Percentiles rank a stretch among this genome's conserved stretches.
These are phyloP conservation scores for Erodium trifolium DNA, from an alignment of 441 rosid genomes.

Conservation along the genomic window DNA sequence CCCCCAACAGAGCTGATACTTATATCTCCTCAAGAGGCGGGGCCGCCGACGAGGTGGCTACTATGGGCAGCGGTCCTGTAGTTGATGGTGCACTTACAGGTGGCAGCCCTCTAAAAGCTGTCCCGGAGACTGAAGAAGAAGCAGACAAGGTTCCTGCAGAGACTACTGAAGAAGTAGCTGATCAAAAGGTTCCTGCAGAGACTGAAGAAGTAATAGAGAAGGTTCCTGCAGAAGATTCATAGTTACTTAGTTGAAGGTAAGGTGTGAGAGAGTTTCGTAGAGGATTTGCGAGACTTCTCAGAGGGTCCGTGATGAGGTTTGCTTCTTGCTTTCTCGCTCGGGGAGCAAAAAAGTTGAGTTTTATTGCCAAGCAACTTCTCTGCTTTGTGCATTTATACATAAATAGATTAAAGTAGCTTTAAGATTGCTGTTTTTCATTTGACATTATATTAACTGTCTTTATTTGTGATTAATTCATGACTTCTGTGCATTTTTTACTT, in stretches of 20 bases:
- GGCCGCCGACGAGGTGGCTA: slow-evolving; percentile 17
- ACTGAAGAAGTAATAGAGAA: no score
- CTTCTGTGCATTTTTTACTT: no score
- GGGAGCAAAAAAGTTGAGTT: no score
- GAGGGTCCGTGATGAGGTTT: no score
- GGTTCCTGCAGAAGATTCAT: neutral
- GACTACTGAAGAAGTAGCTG: no score
- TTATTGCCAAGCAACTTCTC: neutral
- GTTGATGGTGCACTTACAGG: neutral
- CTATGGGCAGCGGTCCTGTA: slow-evolving; percentile 12
- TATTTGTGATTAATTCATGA: no score
- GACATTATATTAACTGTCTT: neutral
- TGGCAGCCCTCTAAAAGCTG: slow-evolving; percentile 9
- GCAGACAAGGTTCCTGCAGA: slow-evolving; percentile 13
- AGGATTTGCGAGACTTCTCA: no score
- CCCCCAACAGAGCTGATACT: slow-evolving; percentile 12
- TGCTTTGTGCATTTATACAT: neutral
- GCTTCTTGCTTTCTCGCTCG: no score
- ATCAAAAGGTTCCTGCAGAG: no score
- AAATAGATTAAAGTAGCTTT: neutral
- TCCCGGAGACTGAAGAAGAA: slow-evolving; percentile 15
- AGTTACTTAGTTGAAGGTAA: neutral
- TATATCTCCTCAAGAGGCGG: slow-evolving; percentile 16
- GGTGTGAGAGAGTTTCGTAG: no score
- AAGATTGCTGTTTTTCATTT: neutral